Conservation (phyloP, 129 eudicot genomes). For the Gnaphalium uliginosum region DNA sequence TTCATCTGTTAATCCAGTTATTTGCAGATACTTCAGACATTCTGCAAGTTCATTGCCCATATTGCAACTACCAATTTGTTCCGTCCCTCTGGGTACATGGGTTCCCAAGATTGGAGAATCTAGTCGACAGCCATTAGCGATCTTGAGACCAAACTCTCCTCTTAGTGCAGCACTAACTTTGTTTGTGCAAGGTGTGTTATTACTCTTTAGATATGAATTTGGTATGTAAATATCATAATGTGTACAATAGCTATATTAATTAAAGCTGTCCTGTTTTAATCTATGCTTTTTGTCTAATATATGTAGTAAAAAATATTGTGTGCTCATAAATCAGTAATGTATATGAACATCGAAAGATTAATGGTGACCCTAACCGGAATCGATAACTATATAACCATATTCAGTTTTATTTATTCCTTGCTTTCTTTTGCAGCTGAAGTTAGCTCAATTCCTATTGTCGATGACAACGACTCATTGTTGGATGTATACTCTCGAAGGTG, state of each 20-base stretch:
- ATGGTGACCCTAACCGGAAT: background rate
- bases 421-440: constrained; percentile 64
- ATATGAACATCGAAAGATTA: background rate
- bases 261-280: background rate
- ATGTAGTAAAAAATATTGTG: background rate
- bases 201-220: background rate
- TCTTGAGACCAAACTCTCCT: constrained; percentile 77
- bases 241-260: background rate
- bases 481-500: constrained; percentile 90
- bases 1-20: constrained; percentile 53
- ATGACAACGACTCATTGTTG: constrained; percentile 79
- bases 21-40: constrained; percentile 81
- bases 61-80: constrained; percentile 70
- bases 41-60: constrained; percentile 72
- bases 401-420: background rate
- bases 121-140: constrained; percentile 66
- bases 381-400: background rate
- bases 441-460: constrained; percentile 87
- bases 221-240: no score
- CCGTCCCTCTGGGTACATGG: constrained; percentile 88
- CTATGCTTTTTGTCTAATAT: background rate
- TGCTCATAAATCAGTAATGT: background rate
- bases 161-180: constrained; percentile 75
- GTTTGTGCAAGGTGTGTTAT: constrained; percentile 76
- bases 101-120: constrained; percentile 86